Percentiles rank a stretch among this genome's conserved stretches.
These are phyloP conservation scores for Lithocarpus polystachyus DNA, from an alignment of 306 rosid species.

Conservation along the genomic window DNA sequence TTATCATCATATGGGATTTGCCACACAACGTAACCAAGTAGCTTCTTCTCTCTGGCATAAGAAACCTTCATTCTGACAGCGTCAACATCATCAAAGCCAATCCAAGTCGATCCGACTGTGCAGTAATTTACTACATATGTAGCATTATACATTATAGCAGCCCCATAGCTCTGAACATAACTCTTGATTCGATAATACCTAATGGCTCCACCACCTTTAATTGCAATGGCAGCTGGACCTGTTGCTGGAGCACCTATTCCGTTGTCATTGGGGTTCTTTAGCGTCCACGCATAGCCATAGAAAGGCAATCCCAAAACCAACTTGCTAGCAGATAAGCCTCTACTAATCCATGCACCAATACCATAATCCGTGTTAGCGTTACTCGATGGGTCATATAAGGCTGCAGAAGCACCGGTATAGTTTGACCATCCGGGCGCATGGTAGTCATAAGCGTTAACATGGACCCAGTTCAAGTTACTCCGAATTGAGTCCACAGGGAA, in stretches of 20 bases:
- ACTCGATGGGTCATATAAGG: constrained; percentile 31
- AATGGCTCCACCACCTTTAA: neutral
- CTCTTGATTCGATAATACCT: constrained; percentile 17
- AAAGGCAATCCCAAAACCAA: constrained; percentile 40
- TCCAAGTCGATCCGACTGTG: constrained; percentile 30
- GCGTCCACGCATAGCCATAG: constrained; percentile 34
- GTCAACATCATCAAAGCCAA: constrained; percentile 36
- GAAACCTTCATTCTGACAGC: constrained; percentile 26
- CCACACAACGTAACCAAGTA: constrained; percentile 34
- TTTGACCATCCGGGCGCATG: neutral
- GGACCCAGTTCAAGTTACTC: constrained; percentile 37
- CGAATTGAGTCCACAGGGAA: constrained; percentile 26
- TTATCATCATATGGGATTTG: constrained; percentile 27
- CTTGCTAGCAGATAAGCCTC: constrained; percentile 15
- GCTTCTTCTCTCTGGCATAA: constrained; percentile 31
- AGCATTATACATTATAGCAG: constrained; percentile 11
- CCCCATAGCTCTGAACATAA: constrained; percentile 9
- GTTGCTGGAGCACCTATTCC: constrained; percentile 23
- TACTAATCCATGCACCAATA: constrained; percentile 17
- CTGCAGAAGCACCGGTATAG: constrained; percentile 17
- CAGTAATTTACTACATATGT: constrained; percentile 32
- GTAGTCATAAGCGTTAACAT: constrained; percentile 29
- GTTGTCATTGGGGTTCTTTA: constrained; percentile 7
- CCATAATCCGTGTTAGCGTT: neutral
- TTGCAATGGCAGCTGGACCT: constrained; percentile 19